These are phyloP conservation scores for Magnaporthiopsis incrustans DNA, from an alignment of 2,329 filamentous ascomycete genomes.

Conservation along the genomic window DNA sequence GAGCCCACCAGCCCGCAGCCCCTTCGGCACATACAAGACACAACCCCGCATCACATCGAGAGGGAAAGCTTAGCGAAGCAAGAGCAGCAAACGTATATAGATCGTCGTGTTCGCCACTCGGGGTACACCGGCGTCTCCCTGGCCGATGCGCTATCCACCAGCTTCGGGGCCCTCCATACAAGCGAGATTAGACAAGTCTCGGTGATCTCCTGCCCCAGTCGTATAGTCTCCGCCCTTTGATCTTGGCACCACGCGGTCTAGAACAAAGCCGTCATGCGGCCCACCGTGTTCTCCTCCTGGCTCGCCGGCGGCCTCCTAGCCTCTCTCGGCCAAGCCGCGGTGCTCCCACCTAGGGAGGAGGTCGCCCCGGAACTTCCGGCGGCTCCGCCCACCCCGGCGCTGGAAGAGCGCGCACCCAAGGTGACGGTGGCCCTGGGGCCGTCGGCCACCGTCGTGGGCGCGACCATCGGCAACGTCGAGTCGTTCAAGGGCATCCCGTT, in stretches of 20 bases:
- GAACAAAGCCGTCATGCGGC: neutral
- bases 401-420: conserved; percentile 39
- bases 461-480: conserved; percentile 43
- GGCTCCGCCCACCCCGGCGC: neutral
- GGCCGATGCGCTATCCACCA: neutral
- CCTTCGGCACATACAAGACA: too few species aligned
- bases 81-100: neutral
- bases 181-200: neutral
- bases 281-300: neutral
- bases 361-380: too few species aligned
- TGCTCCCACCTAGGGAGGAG: neutral
- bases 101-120: neutral
- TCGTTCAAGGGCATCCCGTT: conserved; percentile 70
- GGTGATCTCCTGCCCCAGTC: neutral
- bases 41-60: neutral
- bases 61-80: too few species aligned
- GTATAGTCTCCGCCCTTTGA: neutral
- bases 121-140: neutral
- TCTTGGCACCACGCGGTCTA: neutral
- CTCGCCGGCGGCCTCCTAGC: neutral
- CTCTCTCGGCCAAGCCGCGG: neutral
- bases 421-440: conserved; percentile 38
- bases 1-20: too few species aligned
- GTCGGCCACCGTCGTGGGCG: conserved; percentile 48
- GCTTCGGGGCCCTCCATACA: neutral